Evolutionary conservation across 2,329 filamentous ascomycete species (phyloP).

Genomic region (Amylocarpus encephaloides): DNA sequence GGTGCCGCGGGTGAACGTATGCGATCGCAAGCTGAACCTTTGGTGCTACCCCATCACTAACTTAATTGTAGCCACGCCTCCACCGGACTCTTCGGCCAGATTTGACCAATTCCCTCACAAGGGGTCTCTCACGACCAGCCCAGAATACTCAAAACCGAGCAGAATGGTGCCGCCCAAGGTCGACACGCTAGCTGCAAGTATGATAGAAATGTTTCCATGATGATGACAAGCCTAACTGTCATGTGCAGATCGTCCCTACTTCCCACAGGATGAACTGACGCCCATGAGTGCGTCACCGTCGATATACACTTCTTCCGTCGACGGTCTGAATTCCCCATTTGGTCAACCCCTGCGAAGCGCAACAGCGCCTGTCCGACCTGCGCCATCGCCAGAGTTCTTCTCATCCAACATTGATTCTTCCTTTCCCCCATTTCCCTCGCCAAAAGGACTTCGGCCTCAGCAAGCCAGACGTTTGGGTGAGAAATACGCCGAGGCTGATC

Average conservation of each 20-base stretch:
- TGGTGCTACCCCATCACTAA: constrained; percentile 2
- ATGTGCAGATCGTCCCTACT: constrained; percentile 45
- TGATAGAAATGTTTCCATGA: constrained; percentile 19
- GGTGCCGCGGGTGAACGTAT: constrained; percentile 42
- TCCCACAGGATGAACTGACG: constrained; percentile 53
- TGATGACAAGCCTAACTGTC: constrained; percentile 32
- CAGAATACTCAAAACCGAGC: constrained; percentile 32
- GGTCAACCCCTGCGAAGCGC: constrained; percentile 32
- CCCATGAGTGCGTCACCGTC: constrained; percentile 57
- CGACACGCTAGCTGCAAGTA: constrained; percentile 49
- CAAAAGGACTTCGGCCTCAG: constrained; percentile 7
- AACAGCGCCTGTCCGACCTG: constrained; percentile 35
- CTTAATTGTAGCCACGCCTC: constrained; percentile 25
- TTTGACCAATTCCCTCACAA: constrained; percentile 24
- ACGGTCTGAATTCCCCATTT: constrained; percentile 38
- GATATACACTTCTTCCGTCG: constrained; percentile 56
- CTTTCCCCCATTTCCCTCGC: constrained; percentile 46
- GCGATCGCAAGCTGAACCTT: constrained; percentile 5
- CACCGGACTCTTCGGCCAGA: constrained; percentile 22
- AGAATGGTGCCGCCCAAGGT: constrained; percentile 41
- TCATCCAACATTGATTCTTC: constrained; percentile 43
- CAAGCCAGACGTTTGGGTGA: constrained; percentile 14
- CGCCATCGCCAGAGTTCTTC: constrained; percentile 39
- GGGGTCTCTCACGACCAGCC: constrained; percentile 20
- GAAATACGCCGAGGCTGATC: constrained; percentile 31